Evolutionary conservation across 176 grass and related monocot species (phyloP), one percentile per base, ranked within the genome.

Genomic region (Elaeis guineensis): DNA sequence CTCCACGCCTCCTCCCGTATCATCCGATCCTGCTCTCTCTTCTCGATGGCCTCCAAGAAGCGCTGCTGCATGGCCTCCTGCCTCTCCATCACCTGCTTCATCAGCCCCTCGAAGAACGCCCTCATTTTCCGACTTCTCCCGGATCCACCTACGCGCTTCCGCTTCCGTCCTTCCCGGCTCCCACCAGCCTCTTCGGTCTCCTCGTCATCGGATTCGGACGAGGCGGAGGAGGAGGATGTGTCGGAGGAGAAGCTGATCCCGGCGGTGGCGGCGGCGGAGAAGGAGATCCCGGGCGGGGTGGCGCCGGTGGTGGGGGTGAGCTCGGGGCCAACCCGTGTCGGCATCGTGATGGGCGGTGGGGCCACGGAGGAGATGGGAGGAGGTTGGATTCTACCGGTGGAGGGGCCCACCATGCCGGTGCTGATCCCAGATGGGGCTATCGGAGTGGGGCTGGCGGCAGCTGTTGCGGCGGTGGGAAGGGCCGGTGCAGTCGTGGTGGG

Each of bases 1-100:
- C 82, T 69, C 85, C 85, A 86, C 23, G 78, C 73, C 72, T 95
- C 90, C 62, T 90, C 90, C 23, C 79, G 79, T 52, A 79, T 81
- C 74, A 78, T 78, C 54, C 86, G 55, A 22, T 86, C 90, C 59
- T 86, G 69, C 65, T 89, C 90, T 12, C 80, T 62, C 24, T 81
- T 22, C 53, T 89, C 86, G 16, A 89, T 75, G 62, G 76, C 72
- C 55, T 86, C 83, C 1, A 86, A 69, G 49, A 95, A 79, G 5
- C 78, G 61, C 35, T 73, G 69, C 70, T 89, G 79, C 82, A 77
- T 86, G 56, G 68, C 73, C 73, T 89, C 82, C 79, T 95, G 86
- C 73, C 71, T 62, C 76, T 89, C 82, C 76, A 89, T 80, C 55
- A 89, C 74, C 67, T 78, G 86, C 49, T 63, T 84, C 75, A 83